phyloP scores from a whole-genome alignment of 108 stramenopile species.

The Epipyxis sp. region DNA sequence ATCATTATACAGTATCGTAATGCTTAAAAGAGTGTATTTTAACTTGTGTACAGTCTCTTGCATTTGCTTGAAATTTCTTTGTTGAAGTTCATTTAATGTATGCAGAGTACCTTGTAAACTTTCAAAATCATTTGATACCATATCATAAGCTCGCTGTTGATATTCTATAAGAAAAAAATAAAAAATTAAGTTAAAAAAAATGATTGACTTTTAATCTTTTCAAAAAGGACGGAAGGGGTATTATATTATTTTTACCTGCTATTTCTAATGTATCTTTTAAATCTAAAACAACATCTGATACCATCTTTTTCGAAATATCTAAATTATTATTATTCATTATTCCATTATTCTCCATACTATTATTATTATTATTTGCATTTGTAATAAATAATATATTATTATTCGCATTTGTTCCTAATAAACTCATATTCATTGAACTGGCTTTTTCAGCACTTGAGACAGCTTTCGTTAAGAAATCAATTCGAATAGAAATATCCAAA shows the following conservation, averaged over 20 bases:
- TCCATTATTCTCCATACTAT: too few species aligned
- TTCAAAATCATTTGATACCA: not conserved
- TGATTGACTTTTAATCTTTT: too few species aligned
- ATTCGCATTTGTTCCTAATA: too few species aligned
- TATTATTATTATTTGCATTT: too few species aligned
- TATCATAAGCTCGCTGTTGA: not conserved
- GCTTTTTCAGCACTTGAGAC: conserved; percentile 1
- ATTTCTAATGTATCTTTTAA: not conserved
- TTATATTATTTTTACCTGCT: too few species aligned
- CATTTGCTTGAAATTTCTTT: not conserved
- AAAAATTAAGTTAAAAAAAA: too few species aligned
- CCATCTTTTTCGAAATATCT: too few species aligned
- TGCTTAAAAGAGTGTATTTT: not conserved
- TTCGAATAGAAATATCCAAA: not conserved
- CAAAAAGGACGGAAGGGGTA: too few species aligned
- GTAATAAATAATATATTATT: too few species aligned
- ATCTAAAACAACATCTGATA: not conserved
- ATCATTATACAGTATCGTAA: not conserved
- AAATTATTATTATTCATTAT: too few species aligned
- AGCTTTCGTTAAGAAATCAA: not conserved
- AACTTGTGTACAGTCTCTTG: not conserved
- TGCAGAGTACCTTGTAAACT: not conserved
- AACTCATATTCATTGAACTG: too few species aligned
- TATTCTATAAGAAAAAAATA: too few species aligned
- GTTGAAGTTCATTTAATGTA: not conserved